These are phyloP conservation scores for Zygosaccharomyces kombuchaensis DNA, from an alignment of 805 yeast genomes.

Conservation along the genomic window DNA sequence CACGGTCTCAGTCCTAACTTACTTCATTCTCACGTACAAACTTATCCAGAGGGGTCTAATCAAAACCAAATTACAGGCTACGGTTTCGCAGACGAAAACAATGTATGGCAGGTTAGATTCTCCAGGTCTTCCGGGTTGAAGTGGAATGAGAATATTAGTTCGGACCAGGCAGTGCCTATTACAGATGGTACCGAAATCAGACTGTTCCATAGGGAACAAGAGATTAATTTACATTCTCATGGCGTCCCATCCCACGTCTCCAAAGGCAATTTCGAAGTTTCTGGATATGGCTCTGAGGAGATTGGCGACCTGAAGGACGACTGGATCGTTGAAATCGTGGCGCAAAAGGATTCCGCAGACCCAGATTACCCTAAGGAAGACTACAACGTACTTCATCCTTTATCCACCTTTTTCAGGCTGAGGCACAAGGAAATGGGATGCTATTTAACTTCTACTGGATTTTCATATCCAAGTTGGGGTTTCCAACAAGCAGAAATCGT, in stretches of 20 bases:
- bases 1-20: slow-evolving; percentile 74
- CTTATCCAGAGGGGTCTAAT: slow-evolving; percentile 69
- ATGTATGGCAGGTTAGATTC: slow-evolving; percentile 60
- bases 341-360: slow-evolving; percentile 44
- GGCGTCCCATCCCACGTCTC: slow-evolving; percentile 59
- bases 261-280: slow-evolving; percentile 53
- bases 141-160: slow-evolving; percentile 32
- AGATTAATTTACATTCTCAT: slow-evolving; percentile 70
- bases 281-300: slow-evolving; percentile 64
- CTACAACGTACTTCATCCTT: slow-evolving; percentile 58
- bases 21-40: slow-evolving; percentile 69
- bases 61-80: slow-evolving; percentile 81
- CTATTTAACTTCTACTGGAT: slow-evolving; percentile 81
- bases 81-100: slow-evolving; percentile 68
- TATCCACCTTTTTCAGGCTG: slow-evolving; percentile 78
- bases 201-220: slow-evolving; percentile 57
- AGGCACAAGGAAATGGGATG: slow-evolving; percentile 66
- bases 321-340: slow-evolving; percentile 69
- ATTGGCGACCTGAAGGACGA: slow-evolving; percentile 71
- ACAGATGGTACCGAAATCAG: slow-evolving; percentile 59
- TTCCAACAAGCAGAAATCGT: slow-evolving; percentile 95
- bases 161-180: slow-evolving; percentile 31
- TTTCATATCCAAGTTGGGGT: slow-evolving; percentile 90
- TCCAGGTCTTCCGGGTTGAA: slow-evolving; percentile 37
- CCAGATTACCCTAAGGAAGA: slow-evolving; percentile 42